Evolutionary conservation across 345 rosid genomes (phyloP).

Genomic region (Populus deltoides): DNA sequence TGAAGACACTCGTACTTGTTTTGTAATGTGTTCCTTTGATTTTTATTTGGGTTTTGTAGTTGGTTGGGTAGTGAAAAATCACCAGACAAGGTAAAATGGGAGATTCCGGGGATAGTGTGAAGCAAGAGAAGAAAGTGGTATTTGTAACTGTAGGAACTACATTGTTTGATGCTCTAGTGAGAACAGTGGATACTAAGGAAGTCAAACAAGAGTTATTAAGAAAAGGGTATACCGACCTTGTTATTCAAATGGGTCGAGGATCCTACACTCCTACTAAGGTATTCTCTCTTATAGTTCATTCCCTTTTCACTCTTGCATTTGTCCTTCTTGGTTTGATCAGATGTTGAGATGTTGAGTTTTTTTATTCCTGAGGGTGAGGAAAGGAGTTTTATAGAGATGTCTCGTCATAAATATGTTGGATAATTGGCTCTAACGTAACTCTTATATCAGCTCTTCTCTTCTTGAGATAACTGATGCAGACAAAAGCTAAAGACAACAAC

Average conservation of each 20-base stretch:
- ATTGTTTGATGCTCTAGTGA: constrained; percentile 73
- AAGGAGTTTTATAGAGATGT: not conserved
- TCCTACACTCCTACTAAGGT: constrained; percentile 63
- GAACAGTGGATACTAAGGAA: constrained; percentile 48
- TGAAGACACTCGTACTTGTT: not conserved
- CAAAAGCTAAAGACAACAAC: too few relatives aligned
- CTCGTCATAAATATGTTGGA: not conserved
- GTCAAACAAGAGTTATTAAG: constrained; percentile 53
- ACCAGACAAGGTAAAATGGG: constrained; percentile 20
- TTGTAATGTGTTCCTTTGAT: not conserved
- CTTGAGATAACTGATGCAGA: not conserved
- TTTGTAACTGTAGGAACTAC: constrained; percentile 94
- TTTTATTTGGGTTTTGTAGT: not conserved
- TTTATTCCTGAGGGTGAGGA: not conserved
- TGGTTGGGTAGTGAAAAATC: not conserved
- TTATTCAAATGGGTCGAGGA: constrained; percentile 90
- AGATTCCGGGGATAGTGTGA: constrained; percentile 18
- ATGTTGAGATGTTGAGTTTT: not conserved
- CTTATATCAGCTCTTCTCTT: not conserved
- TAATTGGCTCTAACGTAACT: not conserved
- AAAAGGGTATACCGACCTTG: constrained; percentile 74
- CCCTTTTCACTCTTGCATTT: not conserved
- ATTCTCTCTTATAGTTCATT: not conserved
- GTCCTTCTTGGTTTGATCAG: not conserved
- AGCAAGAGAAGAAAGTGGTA: constrained; percentile 36